These are phyloP conservation scores for Hypoxylon sp. DNA, from an alignment of 2,329 filamentous ascomycete genomes.

Conservation along the genomic window DNA sequence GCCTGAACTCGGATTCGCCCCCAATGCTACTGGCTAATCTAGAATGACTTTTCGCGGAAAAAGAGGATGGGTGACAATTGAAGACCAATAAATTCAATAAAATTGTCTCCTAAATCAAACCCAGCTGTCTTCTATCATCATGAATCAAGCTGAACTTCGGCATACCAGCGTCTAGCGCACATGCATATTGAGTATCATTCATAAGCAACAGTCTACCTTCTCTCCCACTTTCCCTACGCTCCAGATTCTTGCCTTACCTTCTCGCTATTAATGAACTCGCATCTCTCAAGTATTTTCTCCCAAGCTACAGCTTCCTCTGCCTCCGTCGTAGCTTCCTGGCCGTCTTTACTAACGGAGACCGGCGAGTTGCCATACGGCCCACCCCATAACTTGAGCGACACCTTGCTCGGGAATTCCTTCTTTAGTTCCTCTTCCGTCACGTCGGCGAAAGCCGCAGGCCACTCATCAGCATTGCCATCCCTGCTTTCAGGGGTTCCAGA, in stretches of 20 bases:
- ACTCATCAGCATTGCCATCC: slow-evolving; percentile 4
- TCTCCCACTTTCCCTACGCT: neutral
- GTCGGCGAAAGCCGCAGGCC: slow-evolving; percentile 31
- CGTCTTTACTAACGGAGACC: slow-evolving; percentile 23
- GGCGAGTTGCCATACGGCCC: slow-evolving; percentile 14
- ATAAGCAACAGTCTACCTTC: neutral
- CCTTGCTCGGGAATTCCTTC: slow-evolving; percentile 23
- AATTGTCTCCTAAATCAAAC: too few relatives aligned
- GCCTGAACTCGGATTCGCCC: slow-evolving; percentile 4
- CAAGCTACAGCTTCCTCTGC: slow-evolving; percentile 34
- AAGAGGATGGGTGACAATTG: too few relatives aligned
- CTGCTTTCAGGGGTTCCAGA: slow-evolving; percentile 10
- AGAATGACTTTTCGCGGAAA: too few relatives aligned
- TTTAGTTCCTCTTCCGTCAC: slow-evolving; percentile 22
- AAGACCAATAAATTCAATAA: too few relatives aligned
- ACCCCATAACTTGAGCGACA: slow-evolving; percentile 24
- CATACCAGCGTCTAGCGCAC: too few relatives aligned
- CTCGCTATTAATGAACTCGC: slow-evolving; percentile 45
- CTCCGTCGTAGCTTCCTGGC: slow-evolving; percentile 3
- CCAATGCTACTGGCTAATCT: too few relatives aligned
- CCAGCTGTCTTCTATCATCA: neutral
- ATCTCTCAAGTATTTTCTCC: slow-evolving; percentile 47
- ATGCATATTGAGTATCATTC: neutral
- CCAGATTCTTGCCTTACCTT: slow-evolving; percentile 29
- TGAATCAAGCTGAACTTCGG: too few relatives aligned